Conservation (phyloP, 805 yeast species). For the Wickerhamomyces hampshirensis region DNA sequence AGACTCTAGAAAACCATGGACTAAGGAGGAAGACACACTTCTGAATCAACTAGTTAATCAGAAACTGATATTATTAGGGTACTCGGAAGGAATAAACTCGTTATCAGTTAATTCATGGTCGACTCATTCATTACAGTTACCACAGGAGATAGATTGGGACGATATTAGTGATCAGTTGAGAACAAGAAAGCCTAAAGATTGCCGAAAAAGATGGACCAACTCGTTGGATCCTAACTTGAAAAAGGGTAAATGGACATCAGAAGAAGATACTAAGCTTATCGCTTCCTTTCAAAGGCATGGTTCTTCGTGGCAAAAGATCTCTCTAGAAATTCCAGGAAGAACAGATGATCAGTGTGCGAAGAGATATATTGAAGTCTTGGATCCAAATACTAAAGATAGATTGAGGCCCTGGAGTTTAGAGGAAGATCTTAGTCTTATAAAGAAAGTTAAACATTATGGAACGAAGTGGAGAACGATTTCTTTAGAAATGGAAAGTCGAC, state of each 20-base stretch:
- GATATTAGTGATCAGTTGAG: slow-evolving; percentile 41
- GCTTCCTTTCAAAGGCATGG: slow-evolving; percentile 67
- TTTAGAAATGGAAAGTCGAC: slow-evolving; percentile 65
- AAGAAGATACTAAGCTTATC: slow-evolving; percentile 65
- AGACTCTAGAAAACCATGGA: slow-evolving; percentile 66
- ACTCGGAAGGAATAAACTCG: slow-evolving; percentile 30
- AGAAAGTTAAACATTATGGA: slow-evolving; percentile 65
- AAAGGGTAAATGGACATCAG: slow-evolving; percentile 83
- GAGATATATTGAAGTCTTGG: slow-evolving; percentile 81
- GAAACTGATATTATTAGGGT: slow-evolving; percentile 29
- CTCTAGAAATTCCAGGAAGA: slow-evolving; percentile 71
- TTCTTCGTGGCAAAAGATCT: slow-evolving; percentile 81
- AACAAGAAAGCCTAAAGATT: slow-evolving; percentile 70
- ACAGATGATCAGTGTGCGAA: slow-evolving; percentile 96
- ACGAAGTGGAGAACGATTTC: slow-evolving; percentile 89
- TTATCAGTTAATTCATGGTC: slow-evolving; percentile 25
- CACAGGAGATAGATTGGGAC: slow-evolving; percentile 56
- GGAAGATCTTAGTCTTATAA: slow-evolving; percentile 71
- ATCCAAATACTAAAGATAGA: slow-evolving; percentile 73
- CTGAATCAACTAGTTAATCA: slow-evolving; percentile 40
- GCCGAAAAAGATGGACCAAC: slow-evolving; percentile 83
- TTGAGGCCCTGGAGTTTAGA: slow-evolving; percentile 73
- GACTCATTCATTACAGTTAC: slow-evolving; percentile 18
- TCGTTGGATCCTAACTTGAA: slow-evolving; percentile 78
- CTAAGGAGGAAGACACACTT: slow-evolving; percentile 63